Conservation (phyloP, 192 early-diverging fungal genomes). For the Spizellomyces punctatus region DNA sequence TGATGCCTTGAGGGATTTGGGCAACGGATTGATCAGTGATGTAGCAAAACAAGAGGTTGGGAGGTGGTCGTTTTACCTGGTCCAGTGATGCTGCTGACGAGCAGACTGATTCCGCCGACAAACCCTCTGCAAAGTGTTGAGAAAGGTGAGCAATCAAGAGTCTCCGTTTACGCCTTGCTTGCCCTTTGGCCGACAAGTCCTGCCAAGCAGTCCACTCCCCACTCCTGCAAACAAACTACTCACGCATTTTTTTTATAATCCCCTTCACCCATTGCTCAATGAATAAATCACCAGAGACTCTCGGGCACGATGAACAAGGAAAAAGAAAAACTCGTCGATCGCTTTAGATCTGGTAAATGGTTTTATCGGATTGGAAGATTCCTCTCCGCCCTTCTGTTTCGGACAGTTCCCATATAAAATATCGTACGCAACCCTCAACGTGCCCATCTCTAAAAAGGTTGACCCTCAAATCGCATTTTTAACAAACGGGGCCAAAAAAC, state of each 20-base stretch:
- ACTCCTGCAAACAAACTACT: neutral
- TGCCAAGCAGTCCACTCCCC: too few relatives aligned
- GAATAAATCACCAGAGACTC: neutral
- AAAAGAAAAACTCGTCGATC: neutral
- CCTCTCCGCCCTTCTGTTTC: too few relatives aligned
- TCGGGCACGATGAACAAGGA: neutral
- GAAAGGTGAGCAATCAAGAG: neutral
- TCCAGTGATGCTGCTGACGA: conserved; percentile 50
- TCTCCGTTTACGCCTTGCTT: neutral
- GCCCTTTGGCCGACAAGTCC: too few relatives aligned
- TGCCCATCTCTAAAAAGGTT: too few relatives aligned
- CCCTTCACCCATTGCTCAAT: conserved; percentile 11
- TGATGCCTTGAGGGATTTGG: conserved; percentile 26
- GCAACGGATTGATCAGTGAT: neutral
- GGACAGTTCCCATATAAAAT: too few relatives aligned
- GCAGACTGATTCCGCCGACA: conserved; percentile 48
- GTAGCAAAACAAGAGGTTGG: too few relatives aligned
- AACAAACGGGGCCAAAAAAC: too few relatives aligned
- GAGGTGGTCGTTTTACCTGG: conserved; percentile 36
- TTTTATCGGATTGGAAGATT: too few relatives aligned
- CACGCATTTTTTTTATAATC: conserved; percentile 29
- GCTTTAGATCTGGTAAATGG: too few relatives aligned
- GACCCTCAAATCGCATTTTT: too few relatives aligned
- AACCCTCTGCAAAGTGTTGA: conserved; percentile 37
- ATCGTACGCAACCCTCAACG: too few relatives aligned